phyloP scores from a whole-genome alignment of 179 eudicot genomes.

The Beta lomatogona region DNA sequence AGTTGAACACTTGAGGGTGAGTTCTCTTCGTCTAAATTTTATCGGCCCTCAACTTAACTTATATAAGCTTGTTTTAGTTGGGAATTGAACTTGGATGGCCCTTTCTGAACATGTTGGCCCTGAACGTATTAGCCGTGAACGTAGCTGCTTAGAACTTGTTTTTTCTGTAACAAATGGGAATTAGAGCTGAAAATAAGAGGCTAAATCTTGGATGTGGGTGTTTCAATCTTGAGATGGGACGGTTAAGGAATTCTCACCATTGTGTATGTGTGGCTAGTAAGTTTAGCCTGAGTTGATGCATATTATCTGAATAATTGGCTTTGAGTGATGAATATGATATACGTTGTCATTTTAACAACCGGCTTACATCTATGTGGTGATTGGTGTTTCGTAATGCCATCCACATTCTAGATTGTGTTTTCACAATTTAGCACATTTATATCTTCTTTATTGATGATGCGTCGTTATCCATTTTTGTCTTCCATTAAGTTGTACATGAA shows the following conservation, averaged over 20 bases:
- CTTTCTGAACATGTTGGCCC: no score
- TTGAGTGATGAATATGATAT: neutral
- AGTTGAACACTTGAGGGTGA: neutral
- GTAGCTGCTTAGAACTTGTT: no score
- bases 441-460: neutral
- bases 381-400: neutral
- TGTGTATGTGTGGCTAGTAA: neutral
- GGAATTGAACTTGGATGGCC: no score
- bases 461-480: neutral
- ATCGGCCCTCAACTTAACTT: no score
- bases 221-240: neutral
- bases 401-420: neutral
- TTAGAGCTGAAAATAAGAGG: no score
- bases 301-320: neutral
- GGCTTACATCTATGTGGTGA: conserved; percentile 18
- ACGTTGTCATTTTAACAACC: neutral
- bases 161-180: no score
- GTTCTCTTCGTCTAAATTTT: no score
- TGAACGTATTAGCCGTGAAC: no score
- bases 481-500: neutral
- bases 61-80: no score
- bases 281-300: neutral
- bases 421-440: neutral
- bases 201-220: neutral
- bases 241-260: no score